Base-by-base conservation (phyloP, 106 monocot species). In the Phalaenopsis aphrodite region DNA sequence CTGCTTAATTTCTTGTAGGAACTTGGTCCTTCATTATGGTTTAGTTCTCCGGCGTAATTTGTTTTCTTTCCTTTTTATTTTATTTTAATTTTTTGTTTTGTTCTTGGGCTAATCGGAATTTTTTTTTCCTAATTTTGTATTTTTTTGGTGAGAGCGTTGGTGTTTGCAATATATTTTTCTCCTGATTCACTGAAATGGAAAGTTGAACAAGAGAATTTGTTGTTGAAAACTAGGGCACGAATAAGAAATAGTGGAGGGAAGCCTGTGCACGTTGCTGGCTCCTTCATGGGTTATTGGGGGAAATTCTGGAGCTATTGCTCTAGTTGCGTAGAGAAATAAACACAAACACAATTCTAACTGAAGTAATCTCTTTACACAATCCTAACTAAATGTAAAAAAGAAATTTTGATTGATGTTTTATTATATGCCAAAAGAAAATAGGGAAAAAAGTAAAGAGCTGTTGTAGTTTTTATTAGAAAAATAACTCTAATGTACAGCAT, bases 141-240 rank as follows among this genome's bases (percentile, higher is more conserved):
- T 52, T 52, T 30, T 52, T 12, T 52, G 12, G 52, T 1, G 64
- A n/a, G 0, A 8, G n/a, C 8, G 64, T 23, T 23, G 64, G n/a
- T 64, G 5, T 64, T 64, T 23, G 23, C 64, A 1, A 64, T 64
- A 64, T 23, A 64, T 4, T 23, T 64, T 21, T 64, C 23, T 23
- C 23, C n/a, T 64, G 64, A 23, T 7, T 64, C 21, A 24, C 24
- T 24, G 24, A 61, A 64, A 21, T 64, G 21, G 64, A 12, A 64
- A 64, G 64, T 6, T n/a, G 5, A 64, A 24, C n/a, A 8, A 2
- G 3, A 5, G 64, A 23, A 21, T 23, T 64, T 64, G 64, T 9
- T 23, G 64, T 64, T 64, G n/a, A 64, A 64, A 64, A n/a, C 64
- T 64, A n/a, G 64, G 64, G 64, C 64, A 64, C 64, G 24, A 64